Evolutionary conservation across 768 basidiomycete genomes (phyloP).

Genomic region (Pleurotus eryngii): DNA sequence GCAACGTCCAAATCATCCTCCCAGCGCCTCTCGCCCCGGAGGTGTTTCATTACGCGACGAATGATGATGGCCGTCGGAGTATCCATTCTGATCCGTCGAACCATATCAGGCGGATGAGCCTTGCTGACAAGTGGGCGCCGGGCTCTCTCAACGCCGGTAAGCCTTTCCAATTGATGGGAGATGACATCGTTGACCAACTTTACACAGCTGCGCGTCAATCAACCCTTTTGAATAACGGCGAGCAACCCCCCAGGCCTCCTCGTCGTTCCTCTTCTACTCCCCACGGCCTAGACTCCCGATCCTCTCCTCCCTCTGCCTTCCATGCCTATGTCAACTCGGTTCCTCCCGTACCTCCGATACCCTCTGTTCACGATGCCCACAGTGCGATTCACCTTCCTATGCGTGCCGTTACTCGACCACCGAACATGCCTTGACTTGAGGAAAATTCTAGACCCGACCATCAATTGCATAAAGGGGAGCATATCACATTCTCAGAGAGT

Average conservation of each 20-base stretch:
- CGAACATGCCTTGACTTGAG: no score
- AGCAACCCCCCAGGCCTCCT: background rate
- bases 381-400: background rate
- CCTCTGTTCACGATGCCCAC: conserved; percentile 8
- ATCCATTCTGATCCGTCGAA: conserved; percentile 11
- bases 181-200: no score
- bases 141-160: background rate
- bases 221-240: background rate
- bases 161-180: background rate
- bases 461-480: background rate
- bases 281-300: background rate
- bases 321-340: background rate
- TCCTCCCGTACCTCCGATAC: conserved; percentile 16
- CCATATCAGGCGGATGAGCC: conserved; percentile 17
- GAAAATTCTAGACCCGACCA: background rate
- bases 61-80: conserved; percentile 7
- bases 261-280: conserved; percentile 4
- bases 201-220: no score
- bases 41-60: conserved; percentile 19
- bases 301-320: background rate
- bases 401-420: no score
- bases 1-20: conserved; percentile 62
- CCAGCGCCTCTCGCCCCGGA: conserved; percentile 59
- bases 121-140: conserved; percentile 37
- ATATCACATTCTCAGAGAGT: background rate